Evolutionary conservation across 768 basidiomycete genomes (phyloP).

Genomic region (Termitomyces sp.): DNA sequence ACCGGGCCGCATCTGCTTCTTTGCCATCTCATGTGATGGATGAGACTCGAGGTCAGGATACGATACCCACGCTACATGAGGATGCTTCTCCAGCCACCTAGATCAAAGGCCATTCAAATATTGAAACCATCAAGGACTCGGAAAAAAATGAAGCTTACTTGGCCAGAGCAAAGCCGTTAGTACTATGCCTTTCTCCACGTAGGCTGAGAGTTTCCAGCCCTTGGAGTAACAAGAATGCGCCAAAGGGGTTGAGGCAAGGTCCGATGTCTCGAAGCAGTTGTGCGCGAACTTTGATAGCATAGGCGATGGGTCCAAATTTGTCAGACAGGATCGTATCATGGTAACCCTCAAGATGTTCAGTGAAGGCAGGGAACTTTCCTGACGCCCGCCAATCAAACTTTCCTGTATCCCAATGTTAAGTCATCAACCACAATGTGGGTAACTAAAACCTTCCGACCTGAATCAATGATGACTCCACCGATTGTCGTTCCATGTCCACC

Average conservation of each 20-base stretch:
- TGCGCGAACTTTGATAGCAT: slow-evolving; percentile 61
- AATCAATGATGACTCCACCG: slow-evolving; percentile 71
- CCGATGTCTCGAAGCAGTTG: slow-evolving; percentile 68
- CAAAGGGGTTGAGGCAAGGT: slow-evolving; percentile 65
- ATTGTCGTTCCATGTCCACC: slow-evolving; percentile 80
- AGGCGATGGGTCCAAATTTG: slow-evolving; percentile 62
- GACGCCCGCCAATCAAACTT: slow-evolving; percentile 73
- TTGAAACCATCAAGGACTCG: slow-evolving; percentile 3
- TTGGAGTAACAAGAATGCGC: slow-evolving; percentile 71
- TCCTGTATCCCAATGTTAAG: slow-evolving; percentile 25
- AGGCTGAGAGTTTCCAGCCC: slow-evolving; percentile 77
- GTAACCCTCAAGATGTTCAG: slow-evolving; percentile 71
- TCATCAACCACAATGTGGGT: slow-evolving; percentile 7
- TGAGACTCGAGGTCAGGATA: slow-evolving; percentile 72
- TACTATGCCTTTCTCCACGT: slow-evolving; percentile 65
- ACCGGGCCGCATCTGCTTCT: slow-evolving; percentile 49
- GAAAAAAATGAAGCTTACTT: slow-evolving; percentile 26
- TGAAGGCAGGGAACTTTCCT: slow-evolving; percentile 73
- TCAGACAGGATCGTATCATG: slow-evolving; percentile 68
- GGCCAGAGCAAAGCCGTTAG: slow-evolving; percentile 70
- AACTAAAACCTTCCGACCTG: slow-evolving; percentile 35
- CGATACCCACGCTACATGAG: slow-evolving; percentile 70
- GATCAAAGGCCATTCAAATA: background rate
- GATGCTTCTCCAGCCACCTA: slow-evolving; percentile 61
- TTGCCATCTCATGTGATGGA: slow-evolving; percentile 55